A percentile compares a stretch with the other conserved stretches of the same genome.
Conservation (phyloP, 2,329 filamentous ascomycete species). For the Dendrostoma leiphaemia region DNA sequence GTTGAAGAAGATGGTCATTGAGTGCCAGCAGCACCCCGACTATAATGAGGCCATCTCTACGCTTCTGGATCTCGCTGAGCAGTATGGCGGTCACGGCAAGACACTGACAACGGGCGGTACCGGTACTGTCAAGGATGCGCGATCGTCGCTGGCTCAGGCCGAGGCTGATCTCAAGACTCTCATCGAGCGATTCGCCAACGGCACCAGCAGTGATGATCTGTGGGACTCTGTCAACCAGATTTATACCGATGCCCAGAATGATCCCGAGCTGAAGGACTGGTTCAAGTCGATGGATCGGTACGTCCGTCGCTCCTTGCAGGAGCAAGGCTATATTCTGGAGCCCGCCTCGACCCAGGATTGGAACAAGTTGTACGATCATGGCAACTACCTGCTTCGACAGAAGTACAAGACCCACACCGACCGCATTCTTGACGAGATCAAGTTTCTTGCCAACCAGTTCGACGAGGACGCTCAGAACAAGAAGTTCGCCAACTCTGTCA, state of each 20-base stretch:
- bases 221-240: slow-evolving; percentile 82
- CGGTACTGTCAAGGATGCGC: slow-evolving; percentile 70
- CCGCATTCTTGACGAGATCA: slow-evolving; percentile 82
- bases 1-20: slow-evolving; percentile 94
- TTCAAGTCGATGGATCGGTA: slow-evolving; percentile 77
- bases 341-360: slow-evolving; percentile 78
- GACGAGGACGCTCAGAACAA: slow-evolving; percentile 85
- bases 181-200: slow-evolving; percentile 94
- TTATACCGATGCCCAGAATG: slow-evolving; percentile 82
- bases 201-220: slow-evolving; percentile 83
- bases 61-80: slow-evolving; percentile 77
- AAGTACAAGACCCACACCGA: slow-evolving; percentile 87
- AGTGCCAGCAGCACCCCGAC: slow-evolving; percentile 92
- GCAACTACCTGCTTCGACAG: slow-evolving; percentile 80
- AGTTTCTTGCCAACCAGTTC: slow-evolving; percentile 87
- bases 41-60: slow-evolving; percentile 92
- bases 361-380: slow-evolving; percentile 81
- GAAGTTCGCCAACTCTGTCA: slow-evolving; percentile 69
- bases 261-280: slow-evolving; percentile 85
- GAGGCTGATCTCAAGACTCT: slow-evolving; percentile 82
- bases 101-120: slow-evolving; percentile 61
- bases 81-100: slow-evolving; percentile 75
- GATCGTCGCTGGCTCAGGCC: slow-evolving; percentile 65
- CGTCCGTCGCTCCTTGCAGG: slow-evolving; percentile 77
- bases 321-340: slow-evolving; percentile 89